These are phyloP conservation scores for Yarrowia galli DNA, from an alignment of 1,139 yeast species.

Conservation along the genomic window DNA sequence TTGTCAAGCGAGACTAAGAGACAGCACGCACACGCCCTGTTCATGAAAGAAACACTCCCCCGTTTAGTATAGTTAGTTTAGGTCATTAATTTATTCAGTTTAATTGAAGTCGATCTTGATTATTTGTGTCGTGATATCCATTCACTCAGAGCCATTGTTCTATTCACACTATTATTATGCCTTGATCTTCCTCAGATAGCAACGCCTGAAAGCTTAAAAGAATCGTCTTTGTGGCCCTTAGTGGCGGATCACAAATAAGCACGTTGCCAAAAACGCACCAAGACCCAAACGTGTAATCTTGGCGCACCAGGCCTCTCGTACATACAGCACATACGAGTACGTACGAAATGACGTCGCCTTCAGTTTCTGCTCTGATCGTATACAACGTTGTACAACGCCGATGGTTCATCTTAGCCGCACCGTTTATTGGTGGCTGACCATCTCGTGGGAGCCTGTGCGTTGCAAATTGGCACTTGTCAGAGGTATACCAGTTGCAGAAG, in stretches of 20 bases:
- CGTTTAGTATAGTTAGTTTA: slow-evolving; percentile 14
- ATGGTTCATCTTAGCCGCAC: not conserved
- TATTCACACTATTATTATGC: not conserved
- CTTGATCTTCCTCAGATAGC: slow-evolving; percentile 12
- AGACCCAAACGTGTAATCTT: not conserved
- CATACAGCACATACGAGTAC: too few relatives aligned
- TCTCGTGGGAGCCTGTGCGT: not conserved
- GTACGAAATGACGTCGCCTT: not conserved
- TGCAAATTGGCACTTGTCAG: too few relatives aligned
- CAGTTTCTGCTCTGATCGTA: not conserved
- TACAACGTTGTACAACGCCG: not conserved
- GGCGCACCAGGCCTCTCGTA: too few relatives aligned
- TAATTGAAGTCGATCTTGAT: not conserved
- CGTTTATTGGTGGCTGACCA: not conserved
- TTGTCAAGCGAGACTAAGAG: slow-evolving; percentile 22
- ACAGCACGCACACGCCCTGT: too few relatives aligned
- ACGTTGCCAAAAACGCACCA: not conserved
- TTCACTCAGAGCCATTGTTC: too few relatives aligned
- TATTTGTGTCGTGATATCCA: too few relatives aligned
- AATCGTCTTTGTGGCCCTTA: not conserved
- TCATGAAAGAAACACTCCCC: too few relatives aligned
- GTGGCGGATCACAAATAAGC: not conserved
- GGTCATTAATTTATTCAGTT: slow-evolving; percentile 32
- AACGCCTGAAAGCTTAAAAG: slow-evolving; percentile 18
- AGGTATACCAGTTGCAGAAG: too few relatives aligned